Base-by-base conservation (phyloP, 2,329 filamentous ascomycete species). In the Lithohypha guttulata region DNA sequence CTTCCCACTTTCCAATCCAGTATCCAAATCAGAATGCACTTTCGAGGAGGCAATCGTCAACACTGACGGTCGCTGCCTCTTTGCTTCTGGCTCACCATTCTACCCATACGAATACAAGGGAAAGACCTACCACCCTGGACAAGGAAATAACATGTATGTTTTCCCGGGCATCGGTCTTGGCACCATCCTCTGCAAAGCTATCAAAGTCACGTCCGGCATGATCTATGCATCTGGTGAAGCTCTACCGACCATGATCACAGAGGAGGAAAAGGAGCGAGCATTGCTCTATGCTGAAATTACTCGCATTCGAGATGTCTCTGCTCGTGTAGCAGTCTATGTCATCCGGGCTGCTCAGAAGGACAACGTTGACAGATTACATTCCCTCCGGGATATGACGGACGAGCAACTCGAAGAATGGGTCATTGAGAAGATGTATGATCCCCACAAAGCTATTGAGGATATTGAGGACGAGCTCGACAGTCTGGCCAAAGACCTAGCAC, bases 161-260 rank as follows among this genome's bases (percentile, higher is more conserved):
- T 98, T 98, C 78, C 91, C 91, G 1, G 91, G 89, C 55, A 82
- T 96, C 43, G 91, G 91, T 42, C 77, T 96, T 20, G 91, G 87
- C 45, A 83, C 89, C 49, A 95, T 96, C 57, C 75, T 96, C 34
- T 79, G 81, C 65, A 93, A 95, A 70, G 75, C 86, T 9, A 79
- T 83, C 49, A 78, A 78, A 52, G 72, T 96, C 51, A 96, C 89
- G 4, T 84, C 95, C 59, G 77, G 81, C 61, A 98, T 98, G 91
- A 86, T 98, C 56, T 96, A 96, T 66, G 86, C 83, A 34, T 89
- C 87, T 21, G 91, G 85, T 19, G 79, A 81, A 27, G 81, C 85
- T 3, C 75, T 96, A 14, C 75, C 84, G 11, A 77, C 77, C 42
- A 79, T 81, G 22, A 73, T 98, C 45, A 86, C 81, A 47, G 70